Evolutionary conservation across 2,329 filamentous ascomycete genomes (phyloP), one percentile per base, ranked within the genome.

Genomic region (Phyllosticta citribraziliensis): DNA sequence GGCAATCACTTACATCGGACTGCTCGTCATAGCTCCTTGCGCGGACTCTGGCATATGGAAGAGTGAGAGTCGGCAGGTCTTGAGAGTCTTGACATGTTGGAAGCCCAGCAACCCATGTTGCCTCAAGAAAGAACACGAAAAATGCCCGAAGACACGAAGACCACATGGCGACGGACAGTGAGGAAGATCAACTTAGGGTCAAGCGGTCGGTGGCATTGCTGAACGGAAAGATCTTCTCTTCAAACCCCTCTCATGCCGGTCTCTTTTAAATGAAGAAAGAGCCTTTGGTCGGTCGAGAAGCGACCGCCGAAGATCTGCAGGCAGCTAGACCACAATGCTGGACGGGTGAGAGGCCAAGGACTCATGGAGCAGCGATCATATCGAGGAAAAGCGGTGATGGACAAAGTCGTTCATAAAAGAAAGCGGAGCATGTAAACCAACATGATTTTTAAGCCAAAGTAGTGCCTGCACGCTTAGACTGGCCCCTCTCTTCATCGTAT

Each of bases 41-140:
- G 54, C 65, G 68, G 56, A 71, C 73, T 2, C 69, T 68, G 6
- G 68, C 72, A 64, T 74, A 74, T 5, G 71, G 72, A 11, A 74
- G 53, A 3, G 65, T 72, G 57, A 73, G 56, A 19, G 66, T 66
- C 11, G 72, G 72, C n/a, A 73, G 56, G 12, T 62, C 61, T 57
- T 65, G 54, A 1, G 35, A 51, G 12, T 47, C n/a, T 30, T 12
- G 52, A 24, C 14, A 54, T 55, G 40, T 50, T 50, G 17, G 40
- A n/a, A n/a, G 14, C n/a, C 40, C 40, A 47, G 12, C 14, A 47
- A 47, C 40, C 40, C 40, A n/a, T 4, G 14, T 17, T 14, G 40
- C n/a, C 6, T n/a, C n/a, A 2, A 47, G n/a, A 8, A 47, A n/a
- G 17, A 47, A 2, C 40, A n/a, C 40, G 8, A 47, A n/a, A 1